Conservation (phyloP, 345 rosid species). For the Durio zibethinus region DNA sequence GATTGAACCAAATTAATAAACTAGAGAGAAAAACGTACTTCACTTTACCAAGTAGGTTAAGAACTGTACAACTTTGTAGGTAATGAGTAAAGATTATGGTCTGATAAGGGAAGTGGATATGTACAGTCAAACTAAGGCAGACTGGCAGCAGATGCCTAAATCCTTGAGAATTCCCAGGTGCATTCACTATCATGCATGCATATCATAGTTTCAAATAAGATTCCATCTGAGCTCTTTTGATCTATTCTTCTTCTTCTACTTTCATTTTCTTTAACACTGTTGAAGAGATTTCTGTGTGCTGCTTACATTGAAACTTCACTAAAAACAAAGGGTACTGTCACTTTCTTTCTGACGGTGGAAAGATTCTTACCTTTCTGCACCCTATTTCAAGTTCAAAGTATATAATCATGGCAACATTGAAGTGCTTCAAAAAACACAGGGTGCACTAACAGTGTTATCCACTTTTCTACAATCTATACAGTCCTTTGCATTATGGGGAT, state of each 20-base stretch:
- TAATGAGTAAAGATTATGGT: not conserved
- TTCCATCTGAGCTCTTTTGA: slow-evolving; percentile 4
- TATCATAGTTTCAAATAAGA: slow-evolving; percentile 8
- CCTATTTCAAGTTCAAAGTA: slow-evolving; percentile 17
- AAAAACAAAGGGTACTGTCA: slow-evolving; percentile 19
- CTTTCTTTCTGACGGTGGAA: slow-evolving; percentile 2
- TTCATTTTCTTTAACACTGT: slow-evolving; percentile 26
- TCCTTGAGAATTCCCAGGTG: slow-evolving; percentile 22
- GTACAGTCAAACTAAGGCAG: not conserved
- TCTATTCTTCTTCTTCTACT: slow-evolving; percentile 2
- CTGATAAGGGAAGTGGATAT: not conserved
- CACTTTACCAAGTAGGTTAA: not conserved
- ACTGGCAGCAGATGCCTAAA: not conserved
- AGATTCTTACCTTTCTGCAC: slow-evolving; percentile 13
- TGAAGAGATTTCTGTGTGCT: not conserved
- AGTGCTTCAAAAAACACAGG: not conserved
- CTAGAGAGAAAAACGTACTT: not conserved
- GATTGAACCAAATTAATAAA: not conserved
- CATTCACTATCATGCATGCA: slow-evolving; percentile 22
- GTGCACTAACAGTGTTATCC: slow-evolving; percentile 12
- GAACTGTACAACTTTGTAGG: not conserved
- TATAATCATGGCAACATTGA: not conserved
- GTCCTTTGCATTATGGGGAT: slow-evolving; percentile 7
- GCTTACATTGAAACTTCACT: slow-evolving; percentile 25
- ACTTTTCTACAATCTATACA: not conserved